Evolutionary conservation across 2,329 filamentous ascomycete genomes (phyloP), one percentile per base, ranked within the genome.

Genomic region (Cladophialophora bantiana): DNA sequence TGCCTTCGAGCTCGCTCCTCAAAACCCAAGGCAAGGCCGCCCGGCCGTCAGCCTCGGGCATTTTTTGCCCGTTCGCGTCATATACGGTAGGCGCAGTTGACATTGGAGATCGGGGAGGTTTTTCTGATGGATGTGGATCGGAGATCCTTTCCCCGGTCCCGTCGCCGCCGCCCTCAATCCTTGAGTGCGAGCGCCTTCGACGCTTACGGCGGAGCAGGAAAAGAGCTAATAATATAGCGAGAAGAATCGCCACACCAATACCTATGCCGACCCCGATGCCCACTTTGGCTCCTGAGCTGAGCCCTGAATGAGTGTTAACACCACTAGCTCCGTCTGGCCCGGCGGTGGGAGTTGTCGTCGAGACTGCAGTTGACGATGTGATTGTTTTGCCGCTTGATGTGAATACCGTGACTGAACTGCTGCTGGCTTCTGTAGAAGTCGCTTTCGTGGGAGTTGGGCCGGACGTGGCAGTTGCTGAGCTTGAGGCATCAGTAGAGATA

Each of bases 201-300:
- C 59, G 61, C 56, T 58, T 62, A n/a, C 72, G 70, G n/a, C 66
- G 69, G 15, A 62, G 59, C 12, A 72, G 64, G 58, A 72, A 64
- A n/a, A 76, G 31, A 26, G 68, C 66, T 18, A 62, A 45, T n/a
- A 75, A 15, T 4, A 68, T 53, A 4, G 50, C 68, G 4, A 75
- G 57, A 15, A 76, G 52, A 9, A 73, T 34, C n/a, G 70, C 15
- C 34, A 67, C 69, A 18, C 67, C 66, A 9, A 70, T 59, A 1
- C 70, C 67, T 18, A 71, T 68, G 18, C 73, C 73, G 3, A 73
- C 66, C 13, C 68, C 72, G 18, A 71, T 70, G 18, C 74, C 74
- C 13, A 68, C 68, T 59, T 74, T 76, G 20, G 72, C 71, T 12
- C 69, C 65, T 2, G 70, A 66, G 36, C 68, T 74, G 58, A 75